These are phyloP conservation scores for Tubosaeta brunneosetosa DNA, from an alignment of 768 basidiomycete genomes.

Conservation along the genomic window DNA sequence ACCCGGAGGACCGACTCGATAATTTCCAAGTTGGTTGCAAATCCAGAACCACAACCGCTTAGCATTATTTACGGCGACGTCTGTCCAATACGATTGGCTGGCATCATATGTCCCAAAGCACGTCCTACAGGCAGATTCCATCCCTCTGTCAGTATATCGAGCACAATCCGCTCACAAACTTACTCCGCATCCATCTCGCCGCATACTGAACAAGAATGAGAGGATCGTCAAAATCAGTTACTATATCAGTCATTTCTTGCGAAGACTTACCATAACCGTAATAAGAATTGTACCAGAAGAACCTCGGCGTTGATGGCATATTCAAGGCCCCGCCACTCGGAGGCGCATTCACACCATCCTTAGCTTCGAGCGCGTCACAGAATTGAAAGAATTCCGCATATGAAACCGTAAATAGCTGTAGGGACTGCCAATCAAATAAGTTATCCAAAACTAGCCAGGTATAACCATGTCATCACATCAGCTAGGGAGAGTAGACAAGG, in stretches of 20 bases:
- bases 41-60: conserved; percentile 70
- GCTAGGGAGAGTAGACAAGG: neutral
- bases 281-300: conserved; percentile 52
- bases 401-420: conserved; percentile 46
- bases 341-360: conserved; percentile 39
- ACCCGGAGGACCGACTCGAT: conserved; percentile 37
- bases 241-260: neutral
- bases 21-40: conserved; percentile 66
- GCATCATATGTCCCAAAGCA: conserved; percentile 42
- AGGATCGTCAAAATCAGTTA: neutral
- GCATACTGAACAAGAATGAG: conserved; percentile 43
- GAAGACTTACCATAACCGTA: conserved; percentile 42
- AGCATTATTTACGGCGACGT: conserved; percentile 51
- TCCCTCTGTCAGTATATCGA: conserved; percentile 31
- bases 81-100: conserved; percentile 42
- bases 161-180: conserved; percentile 16
- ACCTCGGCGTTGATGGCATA: conserved; percentile 54
- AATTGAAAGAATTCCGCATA: conserved; percentile 35
- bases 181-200: conserved; percentile 44
- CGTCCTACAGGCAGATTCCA: conserved; percentile 19
- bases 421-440: conserved; percentile 63
- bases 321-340: conserved; percentile 53
- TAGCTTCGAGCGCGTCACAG: conserved; percentile 37
- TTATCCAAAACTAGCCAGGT: conserved; percentile 42
- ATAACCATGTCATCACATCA: conserved; percentile 12